Evolutionary conservation across 139 green algal species (phyloP).

Genomic region (Chlorella sorokiniana): DNA sequence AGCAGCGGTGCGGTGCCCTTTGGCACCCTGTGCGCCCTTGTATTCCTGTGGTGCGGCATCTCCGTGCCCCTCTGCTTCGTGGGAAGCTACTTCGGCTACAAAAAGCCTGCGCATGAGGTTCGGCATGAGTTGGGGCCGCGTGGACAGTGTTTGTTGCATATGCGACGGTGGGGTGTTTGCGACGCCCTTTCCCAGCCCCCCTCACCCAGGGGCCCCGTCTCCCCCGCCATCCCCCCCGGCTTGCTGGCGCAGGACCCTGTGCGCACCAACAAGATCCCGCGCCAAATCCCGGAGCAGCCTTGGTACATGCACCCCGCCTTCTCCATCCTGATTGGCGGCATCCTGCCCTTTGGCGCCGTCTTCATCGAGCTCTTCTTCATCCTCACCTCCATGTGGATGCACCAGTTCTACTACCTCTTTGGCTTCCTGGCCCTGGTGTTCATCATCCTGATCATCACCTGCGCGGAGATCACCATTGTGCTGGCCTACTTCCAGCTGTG

Average conservation of each 20-base stretch:
- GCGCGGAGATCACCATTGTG: constrained; percentile 98
- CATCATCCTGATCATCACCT: constrained; percentile 96
- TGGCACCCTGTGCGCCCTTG: constrained; percentile 94
- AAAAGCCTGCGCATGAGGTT: constrained; percentile 77
- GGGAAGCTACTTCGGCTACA: constrained; percentile 96
- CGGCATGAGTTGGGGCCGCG: neutral
- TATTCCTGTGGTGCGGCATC: constrained; percentile 98
- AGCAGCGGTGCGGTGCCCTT: constrained; percentile 94
- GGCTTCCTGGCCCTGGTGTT: constrained; percentile 98
- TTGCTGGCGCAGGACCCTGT: constrained; percentile 73
- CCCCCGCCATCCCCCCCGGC: neutral
- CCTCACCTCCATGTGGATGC: constrained; percentile 91
- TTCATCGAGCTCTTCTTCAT: constrained; percentile 99
- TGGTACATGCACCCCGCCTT: constrained; percentile 97
- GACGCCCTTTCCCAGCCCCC: neutral
- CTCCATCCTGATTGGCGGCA: constrained; percentile 89
- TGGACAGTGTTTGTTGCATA: neutral
- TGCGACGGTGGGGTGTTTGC: neutral
- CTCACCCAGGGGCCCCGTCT: neutral
- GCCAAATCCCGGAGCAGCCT: constrained; percentile 96
- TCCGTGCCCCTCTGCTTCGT: constrained; percentile 96
- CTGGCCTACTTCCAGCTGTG: constrained; percentile 98
- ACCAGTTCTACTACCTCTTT: constrained; percentile 96
- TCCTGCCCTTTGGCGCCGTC: constrained; percentile 98
- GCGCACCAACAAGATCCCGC: constrained; percentile 98